Evolutionary conservation across 306 rosid species (phyloP).

Genomic region (Cucurbita maxima): DNA sequence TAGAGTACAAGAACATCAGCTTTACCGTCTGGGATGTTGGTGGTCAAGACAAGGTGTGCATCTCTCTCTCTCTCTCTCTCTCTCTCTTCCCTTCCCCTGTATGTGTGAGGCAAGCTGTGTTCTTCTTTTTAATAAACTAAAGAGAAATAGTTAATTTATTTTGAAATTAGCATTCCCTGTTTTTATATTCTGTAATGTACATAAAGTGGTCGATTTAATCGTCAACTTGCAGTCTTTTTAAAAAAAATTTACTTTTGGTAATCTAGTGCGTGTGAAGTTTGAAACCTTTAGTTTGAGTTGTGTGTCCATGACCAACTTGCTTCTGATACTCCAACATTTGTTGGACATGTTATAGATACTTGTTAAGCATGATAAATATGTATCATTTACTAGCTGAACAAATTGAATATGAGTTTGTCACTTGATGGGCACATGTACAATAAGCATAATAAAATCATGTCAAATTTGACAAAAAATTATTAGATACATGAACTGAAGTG

Average conservation of each 20-base stretch:
- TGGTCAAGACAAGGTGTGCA: neutral
- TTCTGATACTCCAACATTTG: no score
- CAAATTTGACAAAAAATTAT: neutral
- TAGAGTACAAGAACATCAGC: no score
- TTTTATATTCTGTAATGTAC: neutral
- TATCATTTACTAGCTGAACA: neutral
- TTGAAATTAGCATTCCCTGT: neutral
- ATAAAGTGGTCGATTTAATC: neutral
- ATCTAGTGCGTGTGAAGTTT: neutral
- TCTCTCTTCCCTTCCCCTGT: neutral
- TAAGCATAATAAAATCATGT: neutral
- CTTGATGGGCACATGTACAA: neutral
- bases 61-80: neutral
- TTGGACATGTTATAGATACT: no score
- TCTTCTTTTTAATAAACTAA: no score
- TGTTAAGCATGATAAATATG: neutral
- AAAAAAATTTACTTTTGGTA: neutral
- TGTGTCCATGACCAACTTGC: no score
- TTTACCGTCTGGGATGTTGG: no score
- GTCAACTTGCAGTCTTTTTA: neutral
- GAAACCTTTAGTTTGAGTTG: slow-evolving; percentile 16
- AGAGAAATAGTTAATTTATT: no score
- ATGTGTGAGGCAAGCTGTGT: no score
- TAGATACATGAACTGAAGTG: no score
- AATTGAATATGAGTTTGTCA: neutral